These are phyloP conservation scores for Clitopilus passeckerianus DNA, from an alignment of 768 basidiomycete species.

Conservation along the genomic window DNA sequence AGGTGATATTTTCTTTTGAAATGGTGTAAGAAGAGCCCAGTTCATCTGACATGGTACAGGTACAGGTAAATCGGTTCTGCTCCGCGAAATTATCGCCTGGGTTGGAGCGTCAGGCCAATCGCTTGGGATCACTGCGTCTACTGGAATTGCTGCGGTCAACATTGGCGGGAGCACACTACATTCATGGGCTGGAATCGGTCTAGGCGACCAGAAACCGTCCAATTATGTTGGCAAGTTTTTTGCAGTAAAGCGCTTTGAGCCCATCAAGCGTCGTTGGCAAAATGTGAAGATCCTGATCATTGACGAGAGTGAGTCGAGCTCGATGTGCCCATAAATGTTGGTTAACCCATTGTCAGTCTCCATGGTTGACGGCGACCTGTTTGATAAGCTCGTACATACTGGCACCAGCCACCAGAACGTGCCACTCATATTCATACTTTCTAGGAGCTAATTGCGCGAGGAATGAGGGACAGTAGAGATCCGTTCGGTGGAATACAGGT, in stretches of 20 bases:
- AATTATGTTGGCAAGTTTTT: constrained; percentile 51
- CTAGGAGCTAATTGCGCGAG: constrained; percentile 60
- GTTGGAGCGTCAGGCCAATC: constrained; percentile 20
- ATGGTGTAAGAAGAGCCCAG: neutral
- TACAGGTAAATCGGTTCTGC: constrained; percentile 81
- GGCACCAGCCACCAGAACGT: neutral
- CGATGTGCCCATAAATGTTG: too few species aligned
- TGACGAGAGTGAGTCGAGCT: constrained; percentile 64
- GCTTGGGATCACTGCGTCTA: constrained; percentile 78
- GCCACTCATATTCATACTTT: constrained; percentile 27
- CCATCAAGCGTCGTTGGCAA: constrained; percentile 58
- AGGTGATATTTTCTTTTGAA: constrained; percentile 32
- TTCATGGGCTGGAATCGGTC: constrained; percentile 76
- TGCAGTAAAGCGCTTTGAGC: constrained; percentile 28
- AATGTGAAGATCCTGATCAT: constrained; percentile 64
- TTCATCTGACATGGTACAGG: constrained; percentile 25
- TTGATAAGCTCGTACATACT: constrained; percentile 69
- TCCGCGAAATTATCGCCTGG: constrained; percentile 67
- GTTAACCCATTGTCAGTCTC: constrained; percentile 49
- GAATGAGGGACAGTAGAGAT: constrained; percentile 39
- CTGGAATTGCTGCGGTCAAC: constrained; percentile 76
- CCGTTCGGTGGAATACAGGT: constrained; percentile 92
- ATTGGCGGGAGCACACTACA: constrained; percentile 82
- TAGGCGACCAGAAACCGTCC: constrained; percentile 56
- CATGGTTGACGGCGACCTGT: constrained; percentile 79